These are phyloP conservation scores for Boehmeria nivea DNA, from an alignment of 306 rosid species.

Conservation along the genomic window DNA sequence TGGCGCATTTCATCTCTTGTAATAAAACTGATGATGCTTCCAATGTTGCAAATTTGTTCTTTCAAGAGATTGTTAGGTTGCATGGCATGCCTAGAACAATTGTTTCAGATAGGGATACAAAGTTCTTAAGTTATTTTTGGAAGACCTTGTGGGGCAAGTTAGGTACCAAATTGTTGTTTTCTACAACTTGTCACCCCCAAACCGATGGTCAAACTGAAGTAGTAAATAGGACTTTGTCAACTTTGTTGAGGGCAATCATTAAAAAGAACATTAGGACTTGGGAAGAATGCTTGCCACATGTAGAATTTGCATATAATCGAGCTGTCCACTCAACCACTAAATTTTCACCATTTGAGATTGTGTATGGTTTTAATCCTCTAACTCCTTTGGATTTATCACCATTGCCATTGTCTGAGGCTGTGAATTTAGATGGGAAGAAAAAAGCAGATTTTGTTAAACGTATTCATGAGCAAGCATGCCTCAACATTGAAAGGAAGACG, in stretches of 20 bases:
- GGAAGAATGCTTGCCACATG: background rate
- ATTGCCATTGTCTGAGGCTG: background rate
- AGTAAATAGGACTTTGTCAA: background rate
- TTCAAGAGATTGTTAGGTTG: no score
- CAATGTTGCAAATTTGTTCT: no score
- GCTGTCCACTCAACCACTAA: background rate
- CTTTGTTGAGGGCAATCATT: background rate
- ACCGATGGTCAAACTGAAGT: conserved; percentile 1
- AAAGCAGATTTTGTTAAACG: background rate
- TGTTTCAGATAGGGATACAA: no score
- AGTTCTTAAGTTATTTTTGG: background rate
- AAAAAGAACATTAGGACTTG: background rate
- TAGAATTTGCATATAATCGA: no score
- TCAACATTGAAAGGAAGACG: background rate
- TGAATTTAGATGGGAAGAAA: background rate
- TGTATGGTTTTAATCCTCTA: background rate
- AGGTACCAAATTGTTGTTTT: background rate
- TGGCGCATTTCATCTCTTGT: no score
- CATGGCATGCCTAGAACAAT: no score
- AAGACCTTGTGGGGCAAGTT: background rate
- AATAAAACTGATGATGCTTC: no score
- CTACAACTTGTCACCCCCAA: background rate
- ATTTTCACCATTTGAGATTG: background rate
- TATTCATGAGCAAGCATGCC: background rate
- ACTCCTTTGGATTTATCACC: background rate